A percentile compares a stretch with the other conserved stretches of the same genome.
Conservation (phyloP, 2,329 filamentous ascomycete species). For the Paecilomyces variotii region DNA sequence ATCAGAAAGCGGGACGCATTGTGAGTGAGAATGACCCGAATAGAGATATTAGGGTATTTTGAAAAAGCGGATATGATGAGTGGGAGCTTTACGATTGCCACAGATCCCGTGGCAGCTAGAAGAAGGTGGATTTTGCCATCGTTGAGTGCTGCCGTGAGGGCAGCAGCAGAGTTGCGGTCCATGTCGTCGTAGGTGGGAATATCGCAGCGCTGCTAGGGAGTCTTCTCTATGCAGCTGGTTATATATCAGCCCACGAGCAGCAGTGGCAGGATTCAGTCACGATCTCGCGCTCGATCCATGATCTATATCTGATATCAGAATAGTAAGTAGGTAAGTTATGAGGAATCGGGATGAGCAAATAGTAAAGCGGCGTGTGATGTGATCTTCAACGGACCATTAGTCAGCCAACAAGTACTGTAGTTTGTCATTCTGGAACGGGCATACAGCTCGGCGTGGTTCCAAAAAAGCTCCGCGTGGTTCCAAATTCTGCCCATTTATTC, state of each 20-base stretch:
- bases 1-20: slow-evolving; percentile 67
- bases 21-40: slow-evolving; percentile 74
- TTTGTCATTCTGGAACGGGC: no score
- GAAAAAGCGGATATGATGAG: slow-evolving; percentile 50
- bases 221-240: not conserved
- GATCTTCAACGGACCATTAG: not conserved
- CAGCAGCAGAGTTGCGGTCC: not conserved
- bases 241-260: not conserved
- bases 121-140: slow-evolving; percentile 22
- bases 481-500: no score
- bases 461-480: no score
- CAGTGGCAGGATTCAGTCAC: not conserved
- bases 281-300: not conserved
- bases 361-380: not conserved
- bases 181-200: not conserved
- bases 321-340: not conserved
- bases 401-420: not conserved
- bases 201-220: not conserved
- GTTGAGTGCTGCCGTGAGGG: not conserved
- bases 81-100: slow-evolving; percentile 82
- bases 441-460: no score
- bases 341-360: not conserved
- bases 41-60: slow-evolving; percentile 51
- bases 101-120: slow-evolving; percentile 61
- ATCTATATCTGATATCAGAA: not conserved